A percentile compares a stretch with the other conserved stretches of the same genome.
Evolutionary conservation across 2,329 filamentous ascomycete genomes (phyloP).

Genomic region (Raffaelea arxii): DNA sequence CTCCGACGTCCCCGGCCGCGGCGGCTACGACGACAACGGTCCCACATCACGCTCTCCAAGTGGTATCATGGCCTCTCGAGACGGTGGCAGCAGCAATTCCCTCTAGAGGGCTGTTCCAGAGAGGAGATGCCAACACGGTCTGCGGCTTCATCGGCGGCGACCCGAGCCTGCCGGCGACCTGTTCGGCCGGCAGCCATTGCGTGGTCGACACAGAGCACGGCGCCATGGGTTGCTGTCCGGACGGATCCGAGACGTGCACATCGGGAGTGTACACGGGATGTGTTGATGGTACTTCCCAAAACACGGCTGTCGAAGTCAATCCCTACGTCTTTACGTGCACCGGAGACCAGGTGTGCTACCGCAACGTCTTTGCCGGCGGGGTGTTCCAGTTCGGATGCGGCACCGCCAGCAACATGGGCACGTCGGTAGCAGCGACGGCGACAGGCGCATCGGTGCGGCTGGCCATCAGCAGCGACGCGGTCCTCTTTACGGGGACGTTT

Average conservation of each 20-base stretch:
- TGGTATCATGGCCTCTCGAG: constrained; percentile 24
- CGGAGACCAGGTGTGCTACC: constrained; percentile 43
- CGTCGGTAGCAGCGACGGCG: constrained; percentile 37
- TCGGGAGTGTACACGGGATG: constrained; percentile 48
- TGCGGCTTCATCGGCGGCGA: constrained; percentile 49
- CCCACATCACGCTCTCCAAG: constrained; percentile 19
- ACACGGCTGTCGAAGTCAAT: constrained; percentile 38
- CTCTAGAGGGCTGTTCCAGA: neutral
- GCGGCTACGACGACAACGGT: constrained; percentile 15
- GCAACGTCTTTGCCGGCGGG: constrained; percentile 44
- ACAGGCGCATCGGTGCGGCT: constrained; percentile 28
- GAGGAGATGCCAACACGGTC: constrained; percentile 33
- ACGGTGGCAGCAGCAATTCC: constrained; percentile 22
- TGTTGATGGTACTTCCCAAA: constrained; percentile 38
- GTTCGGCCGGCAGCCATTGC: constrained; percentile 47
- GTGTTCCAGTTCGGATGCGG: constrained; percentile 50
- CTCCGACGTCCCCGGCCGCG: constrained; percentile 19
- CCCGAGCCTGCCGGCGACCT: constrained; percentile 43
- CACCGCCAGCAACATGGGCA: constrained; percentile 35
- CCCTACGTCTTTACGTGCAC: constrained; percentile 48
- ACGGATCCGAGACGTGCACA: constrained; percentile 37
- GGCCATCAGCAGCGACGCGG: constrained; percentile 27
- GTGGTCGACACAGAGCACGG: constrained; percentile 33
- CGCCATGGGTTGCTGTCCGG: constrained; percentile 33
- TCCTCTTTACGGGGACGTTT: constrained; percentile 29